Evolutionary conservation across 192 early-diverging fungal species (phyloP).

Genomic region (Piromyces sp.): DNA sequence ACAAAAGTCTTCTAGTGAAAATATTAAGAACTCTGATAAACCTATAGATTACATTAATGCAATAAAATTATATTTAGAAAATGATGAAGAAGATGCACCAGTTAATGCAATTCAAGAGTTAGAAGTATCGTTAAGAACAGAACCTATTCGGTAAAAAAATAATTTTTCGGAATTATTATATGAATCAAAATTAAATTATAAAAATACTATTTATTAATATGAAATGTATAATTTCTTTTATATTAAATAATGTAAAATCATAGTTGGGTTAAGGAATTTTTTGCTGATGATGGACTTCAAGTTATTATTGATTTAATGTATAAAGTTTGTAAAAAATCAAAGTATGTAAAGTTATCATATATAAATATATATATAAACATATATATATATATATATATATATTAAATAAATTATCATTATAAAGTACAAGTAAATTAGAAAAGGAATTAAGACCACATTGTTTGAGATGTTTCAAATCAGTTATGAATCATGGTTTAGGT

Average conservation of each 20-base stretch:
- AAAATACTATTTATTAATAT: no score
- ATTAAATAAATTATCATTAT: no score
- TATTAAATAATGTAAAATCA: no score
- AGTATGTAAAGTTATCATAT: neutral
- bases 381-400: no score
- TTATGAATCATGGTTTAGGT: neutral
- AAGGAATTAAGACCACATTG: neutral
- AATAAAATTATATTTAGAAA: neutral
- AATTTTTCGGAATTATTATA: no score
- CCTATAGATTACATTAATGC: neutral
- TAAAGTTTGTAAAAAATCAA: neutral
- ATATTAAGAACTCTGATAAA: neutral
- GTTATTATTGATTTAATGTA: neutral
- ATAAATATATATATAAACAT: no score
- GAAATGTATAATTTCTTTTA: no score
- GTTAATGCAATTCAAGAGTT: neutral
- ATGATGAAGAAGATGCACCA: neutral
- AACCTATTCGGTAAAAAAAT: neutral
- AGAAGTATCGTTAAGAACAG: neutral
- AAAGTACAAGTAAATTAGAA: neutral
- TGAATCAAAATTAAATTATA: no score
- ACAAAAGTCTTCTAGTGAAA: neutral
- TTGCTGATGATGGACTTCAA: neutral
- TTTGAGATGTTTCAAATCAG: neutral
- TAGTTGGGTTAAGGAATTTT: neutral